Evolutionary conservation across 768 basidiomycete genomes (phyloP).

Genomic region (Hericium rajendrae): DNA sequence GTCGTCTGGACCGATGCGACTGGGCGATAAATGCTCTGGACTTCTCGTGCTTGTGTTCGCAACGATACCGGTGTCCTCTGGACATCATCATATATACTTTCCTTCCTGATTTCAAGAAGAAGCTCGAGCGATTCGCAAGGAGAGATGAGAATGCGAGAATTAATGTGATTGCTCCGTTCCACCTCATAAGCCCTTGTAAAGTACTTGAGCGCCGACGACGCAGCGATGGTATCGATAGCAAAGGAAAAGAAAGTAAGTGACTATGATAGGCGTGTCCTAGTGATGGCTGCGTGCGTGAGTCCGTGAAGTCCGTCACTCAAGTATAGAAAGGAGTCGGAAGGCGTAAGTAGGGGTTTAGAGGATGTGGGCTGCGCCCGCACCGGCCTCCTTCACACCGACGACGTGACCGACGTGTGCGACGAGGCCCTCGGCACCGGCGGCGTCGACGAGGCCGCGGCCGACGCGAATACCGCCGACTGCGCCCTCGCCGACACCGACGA

Average conservation of each 20-base stretch:
- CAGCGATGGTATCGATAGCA: neutral
- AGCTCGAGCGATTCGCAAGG: no score
- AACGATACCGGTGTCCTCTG: no score
- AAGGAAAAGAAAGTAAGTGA: neutral
- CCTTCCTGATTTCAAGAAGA: no score
- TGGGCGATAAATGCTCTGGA: no score
- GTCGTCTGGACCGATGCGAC: no score
- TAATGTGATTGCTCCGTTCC: no score
- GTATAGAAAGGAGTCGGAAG: neutral
- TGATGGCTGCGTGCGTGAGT: neutral
- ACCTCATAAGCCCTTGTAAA: no score
- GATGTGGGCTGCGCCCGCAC: neutral
- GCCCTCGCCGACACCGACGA: neutral
- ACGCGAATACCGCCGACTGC: neutral
- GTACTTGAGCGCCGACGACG: no score
- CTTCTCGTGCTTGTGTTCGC: no score
- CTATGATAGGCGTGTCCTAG: neutral
- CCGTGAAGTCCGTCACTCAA: neutral
- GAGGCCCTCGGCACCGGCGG: neutral
- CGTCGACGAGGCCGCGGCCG: neutral
- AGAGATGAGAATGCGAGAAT: no score
- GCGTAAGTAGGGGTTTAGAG: neutral
- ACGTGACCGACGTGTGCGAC: neutral
- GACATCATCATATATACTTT: no score
- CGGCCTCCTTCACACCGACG: neutral